These are phyloP conservation scores for Theileria sp. DNA, from an alignment of 169 alveolate species.

Conservation along the genomic window DNA sequence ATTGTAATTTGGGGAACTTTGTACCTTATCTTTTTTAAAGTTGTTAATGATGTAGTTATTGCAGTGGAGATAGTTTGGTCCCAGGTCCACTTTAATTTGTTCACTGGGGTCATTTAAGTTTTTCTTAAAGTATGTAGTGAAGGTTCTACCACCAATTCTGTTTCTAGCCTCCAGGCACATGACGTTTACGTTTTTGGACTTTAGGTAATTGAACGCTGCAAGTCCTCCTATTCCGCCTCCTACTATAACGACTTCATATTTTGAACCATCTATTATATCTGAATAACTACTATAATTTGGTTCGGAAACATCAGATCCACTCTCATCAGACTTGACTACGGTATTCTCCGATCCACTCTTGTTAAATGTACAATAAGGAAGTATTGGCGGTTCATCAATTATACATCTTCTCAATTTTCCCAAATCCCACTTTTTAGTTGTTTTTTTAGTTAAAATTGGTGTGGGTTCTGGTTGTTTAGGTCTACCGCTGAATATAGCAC, in stretches of 20 bases:
- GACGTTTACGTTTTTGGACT: constrained; percentile 56
- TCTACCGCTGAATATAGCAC: not conserved
- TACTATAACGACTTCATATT: constrained; percentile 61
- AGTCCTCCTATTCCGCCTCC: constrained; percentile 78
- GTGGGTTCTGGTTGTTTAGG: not conserved
- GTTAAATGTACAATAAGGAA: not conserved
- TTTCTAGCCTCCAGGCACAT: constrained; percentile 71
- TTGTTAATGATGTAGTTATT: constrained; percentile 41
- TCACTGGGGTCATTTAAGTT: constrained; percentile 7
- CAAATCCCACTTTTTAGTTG: not conserved
- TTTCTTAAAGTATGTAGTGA: constrained; percentile 64
- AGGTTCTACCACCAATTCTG: constrained; percentile 76
- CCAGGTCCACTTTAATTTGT: constrained; percentile 69
- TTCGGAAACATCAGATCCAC: not conserved
- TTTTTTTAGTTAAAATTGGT: not conserved
- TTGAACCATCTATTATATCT: constrained; percentile 27
- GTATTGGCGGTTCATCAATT: not conserved
- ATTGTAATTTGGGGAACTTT: not conserved
- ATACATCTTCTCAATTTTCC: not conserved
- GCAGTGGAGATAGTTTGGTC: constrained; percentile 78
- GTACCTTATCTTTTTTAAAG: not conserved
- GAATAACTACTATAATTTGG: not conserved
- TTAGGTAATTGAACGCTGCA: constrained; percentile 73
- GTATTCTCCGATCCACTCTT: not conserved
- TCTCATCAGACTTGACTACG: not conserved